A percentile compares a stretch with the other conserved stretches of the same genome.
Conservation (phyloP, 2,329 filamentous ascomycete genomes). For the Lachnellula subtilissima region DNA sequence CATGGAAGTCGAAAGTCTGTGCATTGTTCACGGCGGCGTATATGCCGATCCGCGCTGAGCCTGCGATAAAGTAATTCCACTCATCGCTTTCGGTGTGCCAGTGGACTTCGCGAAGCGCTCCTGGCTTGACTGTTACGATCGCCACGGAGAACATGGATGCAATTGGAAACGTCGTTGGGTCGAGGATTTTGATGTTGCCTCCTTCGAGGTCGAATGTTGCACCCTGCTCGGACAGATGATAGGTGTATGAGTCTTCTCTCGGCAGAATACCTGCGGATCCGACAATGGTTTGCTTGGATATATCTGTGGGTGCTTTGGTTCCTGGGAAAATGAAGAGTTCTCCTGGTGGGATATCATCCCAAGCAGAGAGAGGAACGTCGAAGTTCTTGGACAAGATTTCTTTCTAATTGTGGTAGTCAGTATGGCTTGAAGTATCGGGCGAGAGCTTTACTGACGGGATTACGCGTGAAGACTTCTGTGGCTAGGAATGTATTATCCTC, state of each 20-base stretch:
- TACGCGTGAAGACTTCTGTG: conserved; percentile 62
- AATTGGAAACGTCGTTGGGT: conserved; percentile 71
- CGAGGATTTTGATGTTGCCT: conserved; percentile 67
- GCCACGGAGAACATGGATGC: conserved; percentile 70
- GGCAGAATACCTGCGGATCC: conserved; percentile 40
- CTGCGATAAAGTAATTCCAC: conserved; percentile 74
- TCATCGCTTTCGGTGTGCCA: conserved; percentile 78
- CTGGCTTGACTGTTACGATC: conserved; percentile 63
- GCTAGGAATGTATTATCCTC: conserved; percentile 70
- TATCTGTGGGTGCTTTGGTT: conserved; percentile 41
- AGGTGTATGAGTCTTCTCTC: conserved; percentile 40
- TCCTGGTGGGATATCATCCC: conserved; percentile 42
- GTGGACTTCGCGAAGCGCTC: conserved; percentile 51
- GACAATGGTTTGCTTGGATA: conserved; percentile 44
- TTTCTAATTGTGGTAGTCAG: conserved; percentile 27
- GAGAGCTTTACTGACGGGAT: conserved; percentile 17
- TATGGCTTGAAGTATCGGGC: conserved; percentile 7
- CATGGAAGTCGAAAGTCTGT: conserved; percentile 69
- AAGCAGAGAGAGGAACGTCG: conserved; percentile 41
- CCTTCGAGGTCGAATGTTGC: conserved; percentile 69
- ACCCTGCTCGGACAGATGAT: conserved; percentile 53
- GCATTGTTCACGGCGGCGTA: conserved; percentile 66
- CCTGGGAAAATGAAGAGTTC: conserved; percentile 52
- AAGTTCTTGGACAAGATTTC: conserved; percentile 52
- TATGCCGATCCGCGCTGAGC: conserved; percentile 67